Base-by-base conservation (phyloP, 108 stramenopile genomes). In the Skeletonema marinoi region DNA sequence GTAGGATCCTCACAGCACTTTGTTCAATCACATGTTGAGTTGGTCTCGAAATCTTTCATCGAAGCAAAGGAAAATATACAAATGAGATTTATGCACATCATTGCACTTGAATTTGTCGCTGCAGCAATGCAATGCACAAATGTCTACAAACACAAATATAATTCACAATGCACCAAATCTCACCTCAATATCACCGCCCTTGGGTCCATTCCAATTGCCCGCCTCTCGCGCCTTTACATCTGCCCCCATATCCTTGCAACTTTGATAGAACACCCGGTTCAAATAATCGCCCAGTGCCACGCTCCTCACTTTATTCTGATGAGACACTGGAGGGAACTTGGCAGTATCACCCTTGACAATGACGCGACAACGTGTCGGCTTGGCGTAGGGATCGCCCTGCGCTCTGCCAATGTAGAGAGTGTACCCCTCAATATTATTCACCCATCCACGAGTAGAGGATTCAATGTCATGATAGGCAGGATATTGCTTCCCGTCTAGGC, bases 341-440 rank as follows among this genome's bases (percentile, higher is more conserved):
- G 96, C 93, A 17, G 81, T 78, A 8, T 56, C 48, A 13, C 79
- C 78, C 41, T 82, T 74, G 11, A 98, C 71, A 9, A 89, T 76
- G 25, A 97, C 77, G 33, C 93, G 95, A 60, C 93, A 92, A 25
- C 93, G 85, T 3, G 97, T 96, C 21, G 98, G 97, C 36, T 93
- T 81, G 32, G 98, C 98, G 77, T 88, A 98, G n/a, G 98, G 94
- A 88, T 98, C 97, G 5, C 86, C 76, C 76, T 98, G 98, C 17
- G 96, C 88, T 63, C 89, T 83, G 60, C 89, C 95, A 16, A 97
- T 83, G 66, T 73, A 89, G 33, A 98, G 86, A 10, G 60, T 71
- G 83, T 95, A 93, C 10, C 82, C 81, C 41, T 46, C 64, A 3
- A 65, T 59, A 14, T 74, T 58, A 62, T 86, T 72, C 68, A 78